phyloP scores from a whole-genome alignment of 805 yeast species.

The Metschnikowia cubensis region DNA sequence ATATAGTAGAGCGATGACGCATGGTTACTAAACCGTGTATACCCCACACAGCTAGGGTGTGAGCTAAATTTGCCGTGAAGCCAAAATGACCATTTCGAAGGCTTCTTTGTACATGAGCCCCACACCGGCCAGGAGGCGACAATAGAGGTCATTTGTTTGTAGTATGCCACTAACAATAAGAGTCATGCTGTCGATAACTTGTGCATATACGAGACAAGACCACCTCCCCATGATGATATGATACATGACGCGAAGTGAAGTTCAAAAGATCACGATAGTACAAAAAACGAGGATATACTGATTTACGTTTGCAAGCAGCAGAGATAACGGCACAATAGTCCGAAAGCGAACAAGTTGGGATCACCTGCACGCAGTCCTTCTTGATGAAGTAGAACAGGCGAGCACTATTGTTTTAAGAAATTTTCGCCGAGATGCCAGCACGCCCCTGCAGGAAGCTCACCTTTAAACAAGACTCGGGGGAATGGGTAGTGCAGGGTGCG shows the following conservation, averaged over 20 bases:
- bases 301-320: background rate
- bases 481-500: background rate
- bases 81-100: background rate
- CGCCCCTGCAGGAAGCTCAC: background rate
- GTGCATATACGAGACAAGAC: background rate
- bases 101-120: background rate
- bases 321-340: background rate
- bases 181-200: no score
- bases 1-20: background rate
- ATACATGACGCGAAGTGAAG: background rate
- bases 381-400: background rate
- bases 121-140: background rate
- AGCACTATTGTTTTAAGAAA: background rate
- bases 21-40: background rate
- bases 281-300: background rate
- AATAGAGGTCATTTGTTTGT: background rate
- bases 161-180: background rate
- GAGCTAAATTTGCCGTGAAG: conserved; percentile 1
- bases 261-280: background rate
- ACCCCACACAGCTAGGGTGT: background rate
- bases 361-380: background rate
- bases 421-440: conserved; percentile 1
- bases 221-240: background rate
- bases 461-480: background rate
- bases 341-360: background rate